Evolutionary conservation across 495 filamentous ascomycete genomes (phyloP).

Genomic region (Hamigera avellanea): DNA sequence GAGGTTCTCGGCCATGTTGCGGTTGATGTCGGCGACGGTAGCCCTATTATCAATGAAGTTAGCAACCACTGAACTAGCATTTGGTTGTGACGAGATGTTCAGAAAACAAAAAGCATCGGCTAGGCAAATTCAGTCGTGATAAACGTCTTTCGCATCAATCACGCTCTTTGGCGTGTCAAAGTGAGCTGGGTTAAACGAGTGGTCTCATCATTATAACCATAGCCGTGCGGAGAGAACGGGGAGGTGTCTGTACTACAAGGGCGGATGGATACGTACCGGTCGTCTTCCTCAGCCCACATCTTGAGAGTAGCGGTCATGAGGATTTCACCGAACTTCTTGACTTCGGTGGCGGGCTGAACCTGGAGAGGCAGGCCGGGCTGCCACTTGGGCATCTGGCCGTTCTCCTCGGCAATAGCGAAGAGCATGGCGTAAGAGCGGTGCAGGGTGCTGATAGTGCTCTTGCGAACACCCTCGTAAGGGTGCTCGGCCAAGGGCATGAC

Average conservation of each 20-base stretch:
- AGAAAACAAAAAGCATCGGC: neutral
- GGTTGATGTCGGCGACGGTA: slow-evolving; percentile 90
- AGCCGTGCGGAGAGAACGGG: slow-evolving; percentile 6
- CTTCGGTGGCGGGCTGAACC: slow-evolving; percentile 59
- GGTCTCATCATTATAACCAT: slow-evolving; percentile 64
- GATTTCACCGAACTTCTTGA: slow-evolving; percentile 79
- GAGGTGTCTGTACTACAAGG: slow-evolving; percentile 8
- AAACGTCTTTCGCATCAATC: slow-evolving; percentile 83
- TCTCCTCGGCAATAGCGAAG: slow-evolving; percentile 76
- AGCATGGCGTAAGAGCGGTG: slow-evolving; percentile 91
- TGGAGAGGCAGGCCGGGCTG: slow-evolving; percentile 76
- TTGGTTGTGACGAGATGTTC: no score
- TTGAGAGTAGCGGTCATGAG: slow-evolving; percentile 74
- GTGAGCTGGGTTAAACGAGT: slow-evolving; percentile 99
- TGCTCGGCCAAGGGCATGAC: slow-evolving; percentile 74
- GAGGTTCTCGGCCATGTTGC: slow-evolving; percentile 83
- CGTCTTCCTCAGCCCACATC: slow-evolving; percentile 79
- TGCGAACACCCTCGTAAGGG: slow-evolving; percentile 84
- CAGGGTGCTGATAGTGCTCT: slow-evolving; percentile 76
- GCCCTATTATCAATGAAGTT: slow-evolving; percentile 43
- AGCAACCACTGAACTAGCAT: slow-evolving; percentile 16
- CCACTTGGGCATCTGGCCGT: slow-evolving; percentile 70
- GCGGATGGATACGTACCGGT: slow-evolving; percentile 58
- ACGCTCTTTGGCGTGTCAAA: slow-evolving; percentile 70
- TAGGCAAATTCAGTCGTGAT: slow-evolving; percentile 4